Evolutionary conservation across 106 monocot species (phyloP), one percentile per base, ranked within the genome.

Genomic region (Amphibolis antarctica): DNA sequence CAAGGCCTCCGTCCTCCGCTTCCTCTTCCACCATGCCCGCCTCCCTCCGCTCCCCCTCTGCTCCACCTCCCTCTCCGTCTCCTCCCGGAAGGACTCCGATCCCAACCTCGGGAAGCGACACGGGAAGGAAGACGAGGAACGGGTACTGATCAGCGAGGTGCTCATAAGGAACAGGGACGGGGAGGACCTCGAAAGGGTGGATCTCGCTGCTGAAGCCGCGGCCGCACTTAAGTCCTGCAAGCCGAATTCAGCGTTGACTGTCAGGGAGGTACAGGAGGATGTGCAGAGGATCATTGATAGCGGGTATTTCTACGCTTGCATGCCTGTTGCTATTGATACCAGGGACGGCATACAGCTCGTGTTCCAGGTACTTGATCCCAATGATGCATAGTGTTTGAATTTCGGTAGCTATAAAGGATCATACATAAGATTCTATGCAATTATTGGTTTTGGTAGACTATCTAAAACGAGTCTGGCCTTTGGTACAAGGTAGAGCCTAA

Each of bases 221-320:
- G 64, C 29, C 1, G 83, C 91, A n/a, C 74, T 99, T 21, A 80
- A 71, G 55, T 79, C 81, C 1, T 88, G 85, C 74, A 68, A 82
- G 17, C 79, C 91, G 22, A 91, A 92, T 69, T 80, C 98, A 10
- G 98, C 91, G 9, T 71, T 99, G 25, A 99, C 88, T 4, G 76
- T 81, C 61, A 71, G 81, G 50, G 98, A 99, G 75, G 98, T 99
- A 46, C 90, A 99, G 70, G 98, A 99, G 64, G 98, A 99, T 59
- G 91, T 99, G 24, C 78, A 77, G 45, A 54, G 91, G 42, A 81
- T 91, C 25, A 82, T 99, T 19, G 73, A 92, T 62, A 99, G 84
- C 44, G 91, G 91, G 14, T 57, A 79, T 42, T 99, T 99, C 51
- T 69, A 71, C 42, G 80, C 91, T 0, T 91, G 98, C 68, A 88